phyloP scores from a whole-genome alignment of 371 early-diverging fungal genomes.

The Mucor irregularis region DNA sequence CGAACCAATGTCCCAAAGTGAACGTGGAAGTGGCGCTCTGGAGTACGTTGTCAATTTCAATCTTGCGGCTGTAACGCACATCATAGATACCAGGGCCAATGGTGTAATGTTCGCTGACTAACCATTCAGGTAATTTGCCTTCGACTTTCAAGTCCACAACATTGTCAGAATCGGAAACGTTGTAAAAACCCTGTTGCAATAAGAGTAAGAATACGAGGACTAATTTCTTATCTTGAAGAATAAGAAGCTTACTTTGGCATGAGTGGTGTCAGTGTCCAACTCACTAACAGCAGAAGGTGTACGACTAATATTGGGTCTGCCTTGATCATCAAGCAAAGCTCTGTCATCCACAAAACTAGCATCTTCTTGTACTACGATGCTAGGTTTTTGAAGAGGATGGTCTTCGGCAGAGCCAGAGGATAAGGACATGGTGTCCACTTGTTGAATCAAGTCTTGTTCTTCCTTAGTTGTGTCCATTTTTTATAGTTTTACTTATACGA shows the following conservation, averaged over 20 bases:
- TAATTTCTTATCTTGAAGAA: neutral
- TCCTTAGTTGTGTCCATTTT: too few species aligned
- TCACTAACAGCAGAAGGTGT: constrained; percentile 4
- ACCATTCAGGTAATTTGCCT: constrained; percentile 65
- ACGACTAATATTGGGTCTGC: constrained; percentile 22
- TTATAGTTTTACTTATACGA: too few species aligned
- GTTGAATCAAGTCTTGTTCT: neutral
- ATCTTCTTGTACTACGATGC: constrained; percentile 3
- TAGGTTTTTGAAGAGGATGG: constrained; percentile 11
- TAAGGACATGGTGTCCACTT: neutral
- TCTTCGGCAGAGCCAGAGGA: constrained; percentile 9
- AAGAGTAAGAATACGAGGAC: neutral
- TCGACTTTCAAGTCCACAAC: constrained; percentile 40
- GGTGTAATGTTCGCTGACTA: constrained; percentile 64
- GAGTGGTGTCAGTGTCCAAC: constrained; percentile 26
- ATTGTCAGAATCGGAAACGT: constrained; percentile 36
- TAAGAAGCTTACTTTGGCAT: constrained; percentile 37
- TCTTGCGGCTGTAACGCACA: constrained; percentile 61
- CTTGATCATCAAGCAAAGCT: constrained; percentile 28
- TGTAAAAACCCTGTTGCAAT: constrained; percentile 40
- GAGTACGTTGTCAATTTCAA: constrained; percentile 57
- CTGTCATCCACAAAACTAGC: constrained; percentile 23
- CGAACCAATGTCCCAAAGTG: constrained; percentile 73
- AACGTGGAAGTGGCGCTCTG: constrained; percentile 64
- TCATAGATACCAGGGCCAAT: constrained; percentile 68